Base-by-base conservation (phyloP, 1,284 basidiomycete genomes). In the Cryptococcus depauperatus region DNA sequence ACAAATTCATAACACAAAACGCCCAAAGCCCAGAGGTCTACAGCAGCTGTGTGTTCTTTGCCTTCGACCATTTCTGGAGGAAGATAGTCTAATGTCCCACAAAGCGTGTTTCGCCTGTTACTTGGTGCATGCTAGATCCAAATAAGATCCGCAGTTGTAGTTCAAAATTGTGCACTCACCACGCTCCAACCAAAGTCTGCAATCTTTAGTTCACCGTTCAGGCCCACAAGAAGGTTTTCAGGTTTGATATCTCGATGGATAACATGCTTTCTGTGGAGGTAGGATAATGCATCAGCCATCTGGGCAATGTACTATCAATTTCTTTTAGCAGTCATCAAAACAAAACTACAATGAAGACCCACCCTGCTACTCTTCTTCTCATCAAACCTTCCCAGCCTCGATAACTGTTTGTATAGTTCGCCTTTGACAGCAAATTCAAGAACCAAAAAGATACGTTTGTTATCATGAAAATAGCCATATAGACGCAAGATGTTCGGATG, bases 201-300 rank as follows among this genome's bases (percentile, higher is more conserved):
- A 54, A 99, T 96, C 77, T 99, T 98, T 54, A 99, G 76, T 66
- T 98, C 93, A 35, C 93, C 95, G 55, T 91, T 87, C 60, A 98
- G 81, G 14, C 92, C 93, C 8, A 99, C 75, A 7, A 99, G 77
- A 41, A 99, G 72, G 66, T 99, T 99, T 73, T 97, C 95, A 0
- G 95, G 95, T 71, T 98, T 99, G 75, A 98, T 99, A 63, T 99
- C 95, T 21, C 95, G 82, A 66, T 99, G 95, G 49, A 98, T 98
- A 56, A 98, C 89, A 63, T 98, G 92, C 67, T 98, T 98, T 46
- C 77, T 76, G 68, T 99, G 95, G 3, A 98, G 77, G 66, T 99
- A 99, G 8, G 76, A 76, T 35, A 98, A 75, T 1, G 93, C 95
- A 66, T 98, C 95, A 13, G 93, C 86, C 91, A 99, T 97, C 70